Evolutionary conservation across 148 eudicot species (phyloP), one percentile per base, ranked within the genome.

Genomic region (Suaeda aralocaspica): DNA sequence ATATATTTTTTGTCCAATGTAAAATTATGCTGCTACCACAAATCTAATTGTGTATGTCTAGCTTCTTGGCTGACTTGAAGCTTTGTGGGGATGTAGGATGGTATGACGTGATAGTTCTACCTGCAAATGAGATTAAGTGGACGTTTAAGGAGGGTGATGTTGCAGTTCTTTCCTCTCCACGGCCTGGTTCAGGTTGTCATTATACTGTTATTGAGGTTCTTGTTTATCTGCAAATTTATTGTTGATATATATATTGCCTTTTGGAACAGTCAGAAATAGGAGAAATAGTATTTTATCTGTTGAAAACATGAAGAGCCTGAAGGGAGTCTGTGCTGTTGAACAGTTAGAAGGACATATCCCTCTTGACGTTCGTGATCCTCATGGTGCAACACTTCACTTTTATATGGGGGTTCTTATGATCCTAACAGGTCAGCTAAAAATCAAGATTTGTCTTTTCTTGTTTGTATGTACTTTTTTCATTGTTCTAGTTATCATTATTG

Each of bases 121-220:
- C 99, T 44, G 75, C 82, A 65, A 86, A 78, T 70, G 97, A 94
- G 68, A 75, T 68, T 77, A 91, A 86, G 75, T 91, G 90, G 96
- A 77, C 81, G 41, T 94, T 94, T 75, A 94, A 94, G 76, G 99
- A 94, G 79, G 99, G 99, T 33, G 99, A 94, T 81, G 97, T 94
- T 72, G 99, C 99, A 78, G 96, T 94, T 82, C 91, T 94, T 68
- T 94, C 96, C 64, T 79, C 86, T 66, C 86, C 92, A 24, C 87
- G 80, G 81, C 97, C 99, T 66, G 90, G 96, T 80, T 75, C 96
- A 87, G 97, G 99, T 94, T 31, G 74, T 57, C 44, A 58, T 52
- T 11, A 24, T 22, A 31, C 25, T 22, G 33, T 50, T 51, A 42
- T 31, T 22, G 18, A 21, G 49, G 0, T 62, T 15, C 68, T 55